Base-by-base conservation (phyloP, 306 rosid species). In the Castanopsis chinensis region DNA sequence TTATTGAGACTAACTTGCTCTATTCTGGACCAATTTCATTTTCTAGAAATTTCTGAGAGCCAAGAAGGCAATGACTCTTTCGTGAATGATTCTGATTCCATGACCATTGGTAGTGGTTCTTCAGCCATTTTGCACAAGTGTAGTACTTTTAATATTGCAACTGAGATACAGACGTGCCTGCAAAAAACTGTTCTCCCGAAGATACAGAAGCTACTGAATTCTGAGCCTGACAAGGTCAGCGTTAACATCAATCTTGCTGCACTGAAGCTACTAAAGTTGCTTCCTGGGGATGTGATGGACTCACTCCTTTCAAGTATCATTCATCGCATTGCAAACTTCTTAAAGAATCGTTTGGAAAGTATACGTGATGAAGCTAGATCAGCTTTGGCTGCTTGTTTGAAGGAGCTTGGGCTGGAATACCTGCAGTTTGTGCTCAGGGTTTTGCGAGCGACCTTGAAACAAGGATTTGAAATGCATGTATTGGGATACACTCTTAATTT, bases 401-500 rank as follows among this genome's bases (percentile, higher is more conserved):
- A 90, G 85, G 99, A 92, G 80, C 97, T 95, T 79, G 99, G 99
- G 82, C 74, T 91, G 83, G 95, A 90, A 80, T 95, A 82, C 85
- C 86, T 95, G 81, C 99, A 91, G 83, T 89, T 92, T 74, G 72
- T 92, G 76, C 88, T 95, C 82, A 86, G 76, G 85, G 95, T 87
- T 71, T 76, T 92, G 91, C 91, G 83, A 78, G 79, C 90, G 54
- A 90, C 92, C 51, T 84, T 95, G 77, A 95, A 89, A 83, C 87
- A 97, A 74, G 99, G 99, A 77, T 95, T 77, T 70, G 99, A 95
- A 87, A 83, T 95, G 81, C 99, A 95, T 74, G 99, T 95, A 75
- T 83, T 95, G 83, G 99, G 97, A 35, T 92, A 92, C 87, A 88
- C 97, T 3, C 88, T 95, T 51, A 84, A 95, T 88, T 90, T 85